Base-by-base conservation (phyloP, 352 stramenopile genomes). In the Phytopythium delawarense region DNA sequence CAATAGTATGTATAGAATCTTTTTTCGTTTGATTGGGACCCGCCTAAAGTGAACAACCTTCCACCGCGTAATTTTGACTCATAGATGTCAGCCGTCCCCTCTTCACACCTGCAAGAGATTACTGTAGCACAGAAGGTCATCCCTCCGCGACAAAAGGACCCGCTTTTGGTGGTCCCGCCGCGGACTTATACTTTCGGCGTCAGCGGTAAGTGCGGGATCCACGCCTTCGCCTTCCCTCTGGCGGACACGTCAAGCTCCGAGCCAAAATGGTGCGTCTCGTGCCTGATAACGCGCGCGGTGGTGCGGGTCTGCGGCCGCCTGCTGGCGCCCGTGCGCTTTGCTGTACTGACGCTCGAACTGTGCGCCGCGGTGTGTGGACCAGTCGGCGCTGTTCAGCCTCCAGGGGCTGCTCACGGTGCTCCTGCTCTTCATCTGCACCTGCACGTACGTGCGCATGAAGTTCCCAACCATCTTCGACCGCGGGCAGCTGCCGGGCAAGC, bases 301-400 rank as follows among this genome's bases (percentile, higher is more conserved):
- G 21, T 15, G 21, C n/a, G 21, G 7, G 45, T 9, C 45, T 32
- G 8, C 35, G 9, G 35, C 35, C 35, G 35, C 35, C 35, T 40
- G 9, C 12, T 11, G 8, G 1, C 35, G 35, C 35, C 3, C 28
- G 28, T 7, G 28, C 5, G 28, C 28, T 32, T 32, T 32, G 28
- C 28, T 7, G 28, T 40, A 15, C 57, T 72, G 21, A 72, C 50
- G 5, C 7, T 16, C 11, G n/a, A n/a, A 23, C 11, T 18, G 46
- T 34, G 15, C 59, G 5, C 13, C 8, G 8, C 40, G 62, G 21
- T 70, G 21, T 66, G 12, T 51, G 44, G 66, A 39, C n/a, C 52
- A 97, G 96, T 98, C 94, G 39, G 97, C 96, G 23, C 93, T 99
- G 39, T 99, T 99, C 71, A 97, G 97, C 63, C 97, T 99, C 67